These are phyloP conservation scores for Geranium incanum DNA, from an alignment of 441 rosid species.

Conservation along the genomic window DNA sequence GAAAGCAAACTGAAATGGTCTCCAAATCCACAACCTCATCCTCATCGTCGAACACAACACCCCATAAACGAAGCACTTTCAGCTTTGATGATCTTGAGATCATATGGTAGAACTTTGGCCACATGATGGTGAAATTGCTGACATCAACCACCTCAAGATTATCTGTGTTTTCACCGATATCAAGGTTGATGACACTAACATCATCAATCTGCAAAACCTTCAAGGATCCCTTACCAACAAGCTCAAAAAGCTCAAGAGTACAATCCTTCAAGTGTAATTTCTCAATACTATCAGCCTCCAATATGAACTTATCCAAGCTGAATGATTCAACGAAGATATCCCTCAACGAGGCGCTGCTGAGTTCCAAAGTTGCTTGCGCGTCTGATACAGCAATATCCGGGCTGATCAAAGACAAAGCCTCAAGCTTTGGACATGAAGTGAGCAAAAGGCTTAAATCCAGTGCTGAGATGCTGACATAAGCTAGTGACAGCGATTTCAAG, in stretches of 20 bases:
- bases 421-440: slow-evolving; percentile 48
- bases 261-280: slow-evolving; percentile 61
- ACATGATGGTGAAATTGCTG: slow-evolving; percentile 57
- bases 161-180: slow-evolving; percentile 55
- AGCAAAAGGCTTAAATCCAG: slow-evolving; percentile 61
- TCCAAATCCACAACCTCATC: slow-evolving; percentile 65
- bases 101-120: slow-evolving; percentile 73
- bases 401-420: slow-evolving; percentile 47
- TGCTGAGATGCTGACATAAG: slow-evolving; percentile 54
- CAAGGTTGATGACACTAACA: slow-evolving; percentile 52
- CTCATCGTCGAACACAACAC: slow-evolving; percentile 47
- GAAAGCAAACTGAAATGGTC: slow-evolving; percentile 54
- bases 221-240: slow-evolving; percentile 62
- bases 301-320: slow-evolving; percentile 58
- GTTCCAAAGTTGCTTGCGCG: slow-evolving; percentile 58
- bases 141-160: slow-evolving; percentile 64
- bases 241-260: slow-evolving; percentile 59
- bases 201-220: slow-evolving; percentile 67
- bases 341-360: slow-evolving; percentile 52
- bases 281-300: slow-evolving; percentile 67
- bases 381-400: slow-evolving; percentile 61
- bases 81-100: slow-evolving; percentile 59
- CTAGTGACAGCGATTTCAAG: slow-evolving; percentile 61
- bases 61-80: slow-evolving; percentile 69
- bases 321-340: slow-evolving; percentile 51